Percentiles rank a stretch among this genome's conserved stretches.
phyloP scores from a whole-genome alignment of 306 rosid species.

The Cicer bijugum region DNA sequence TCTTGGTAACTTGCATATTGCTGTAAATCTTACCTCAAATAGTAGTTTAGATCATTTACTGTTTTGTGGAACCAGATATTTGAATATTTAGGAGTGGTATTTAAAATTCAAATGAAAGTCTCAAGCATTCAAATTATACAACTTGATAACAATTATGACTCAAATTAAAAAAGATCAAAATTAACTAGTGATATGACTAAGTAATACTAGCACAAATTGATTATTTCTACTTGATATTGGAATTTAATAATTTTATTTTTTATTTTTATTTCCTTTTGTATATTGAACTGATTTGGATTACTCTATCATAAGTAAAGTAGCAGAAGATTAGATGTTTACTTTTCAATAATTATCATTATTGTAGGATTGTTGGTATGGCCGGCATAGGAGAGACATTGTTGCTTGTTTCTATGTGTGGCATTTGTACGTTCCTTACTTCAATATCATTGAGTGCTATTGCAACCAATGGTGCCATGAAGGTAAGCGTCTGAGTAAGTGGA shows the following conservation, averaged over 20 bases:
- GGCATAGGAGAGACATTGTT: slow-evolving; percentile 79
- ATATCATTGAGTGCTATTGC: slow-evolving; percentile 98
- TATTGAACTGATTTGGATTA: slow-evolving; percentile 37
- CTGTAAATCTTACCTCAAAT: slow-evolving; percentile 40
- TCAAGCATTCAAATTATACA: slow-evolving; percentile 25
- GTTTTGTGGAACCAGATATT: slow-evolving; percentile 3
- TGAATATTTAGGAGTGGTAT: slow-evolving; percentile 14
- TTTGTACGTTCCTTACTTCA: slow-evolving; percentile 91
- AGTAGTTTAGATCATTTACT: not conserved
- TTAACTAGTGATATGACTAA: not conserved
- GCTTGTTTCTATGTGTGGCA: slow-evolving; percentile 84
- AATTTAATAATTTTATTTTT: slow-evolving; percentile 15
- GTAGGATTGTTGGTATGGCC: slow-evolving; percentile 99
- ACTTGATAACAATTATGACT: slow-evolving; percentile 11
- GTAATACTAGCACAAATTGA: slow-evolving; percentile 6
- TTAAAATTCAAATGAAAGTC: slow-evolving; percentile 29
- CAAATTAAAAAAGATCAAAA: slow-evolving; percentile 10
- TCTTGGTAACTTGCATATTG: slow-evolving; percentile 73
- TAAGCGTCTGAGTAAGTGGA: slow-evolving; percentile 46
- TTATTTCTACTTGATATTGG: slow-evolving; percentile 21
- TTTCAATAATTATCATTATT: slow-evolving; percentile 45
- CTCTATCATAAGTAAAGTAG: slow-evolving; percentile 30
- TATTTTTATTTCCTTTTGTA: slow-evolving; percentile 22
- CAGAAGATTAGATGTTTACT: slow-evolving; percentile 36
- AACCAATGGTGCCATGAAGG: slow-evolving; percentile 99